Evolutionary conservation across 108 stramenopile genomes (phyloP).

Genomic region (Fragilaria crotonensis): DNA sequence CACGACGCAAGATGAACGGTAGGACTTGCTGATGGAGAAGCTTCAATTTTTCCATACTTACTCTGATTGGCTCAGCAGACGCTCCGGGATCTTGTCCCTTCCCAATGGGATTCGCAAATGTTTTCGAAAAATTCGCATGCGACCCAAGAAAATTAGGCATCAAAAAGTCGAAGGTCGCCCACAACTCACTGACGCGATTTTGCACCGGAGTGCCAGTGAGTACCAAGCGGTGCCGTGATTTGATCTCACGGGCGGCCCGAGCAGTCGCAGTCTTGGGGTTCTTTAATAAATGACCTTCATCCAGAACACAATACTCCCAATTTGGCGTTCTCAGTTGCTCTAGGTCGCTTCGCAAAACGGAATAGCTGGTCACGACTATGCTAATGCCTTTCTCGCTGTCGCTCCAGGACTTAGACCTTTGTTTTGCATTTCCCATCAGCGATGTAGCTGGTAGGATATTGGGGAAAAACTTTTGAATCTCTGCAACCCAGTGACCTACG

Average conservation of each 20-base stretch:
- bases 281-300: constrained; percentile 92
- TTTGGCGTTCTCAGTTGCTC: constrained; percentile 30
- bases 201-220: constrained; percentile 93
- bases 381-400: constrained; percentile 31
- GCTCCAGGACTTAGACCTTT: constrained; percentile 8
- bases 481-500: constrained; percentile 77
- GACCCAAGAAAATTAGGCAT: constrained; percentile 94
- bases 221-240: constrained; percentile 69
- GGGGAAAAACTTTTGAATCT: constrained; percentile 65
- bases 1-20: constrained; percentile 89
- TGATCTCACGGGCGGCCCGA: constrained; percentile 62
- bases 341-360: constrained; percentile 59
- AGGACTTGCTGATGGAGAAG: constrained; percentile 87
- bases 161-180: constrained; percentile 96
- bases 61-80: constrained; percentile 39
- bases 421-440: constrained; percentile 30
- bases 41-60: constrained; percentile 71
- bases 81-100: constrained; percentile 60
- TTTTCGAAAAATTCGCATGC: constrained; percentile 59
- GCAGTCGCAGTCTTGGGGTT: constrained; percentile 89
- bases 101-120: constrained; percentile 77
- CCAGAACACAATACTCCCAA: constrained; percentile 84
- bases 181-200: constrained; percentile 96
- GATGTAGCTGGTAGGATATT: constrained; percentile 41
- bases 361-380: constrained; percentile 84